These are phyloP conservation scores for Basipetospora chlamydospora DNA, from an alignment of 2,329 filamentous ascomycete genomes.

Conservation along the genomic window DNA sequence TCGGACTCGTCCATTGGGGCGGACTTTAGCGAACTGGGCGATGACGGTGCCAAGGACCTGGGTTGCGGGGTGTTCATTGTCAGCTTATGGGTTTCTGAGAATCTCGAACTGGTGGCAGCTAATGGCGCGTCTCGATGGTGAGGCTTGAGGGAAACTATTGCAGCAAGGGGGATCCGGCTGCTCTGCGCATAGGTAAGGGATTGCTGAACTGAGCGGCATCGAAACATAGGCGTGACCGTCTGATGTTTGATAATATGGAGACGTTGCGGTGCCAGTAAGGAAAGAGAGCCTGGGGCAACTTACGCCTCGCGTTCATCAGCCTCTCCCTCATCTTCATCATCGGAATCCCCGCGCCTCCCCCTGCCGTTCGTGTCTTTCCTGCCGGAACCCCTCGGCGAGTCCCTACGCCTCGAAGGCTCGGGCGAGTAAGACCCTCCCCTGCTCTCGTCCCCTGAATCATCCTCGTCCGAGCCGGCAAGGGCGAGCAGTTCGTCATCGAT, in stretches of 20 bases:
- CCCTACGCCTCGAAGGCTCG: slow-evolving; percentile 22
- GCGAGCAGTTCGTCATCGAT: slow-evolving; percentile 89
- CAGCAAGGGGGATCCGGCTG: too few relatives aligned
- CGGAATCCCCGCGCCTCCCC: slow-evolving; percentile 20
- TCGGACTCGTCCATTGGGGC: slow-evolving; percentile 84
- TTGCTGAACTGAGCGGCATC: too few relatives aligned
- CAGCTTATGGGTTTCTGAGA: too few relatives aligned
- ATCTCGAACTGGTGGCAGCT: neutral
- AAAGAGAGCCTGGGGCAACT: slow-evolving; percentile 1
- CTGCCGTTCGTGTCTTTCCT: slow-evolving; percentile 8
- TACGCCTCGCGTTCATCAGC: slow-evolving; percentile 51
- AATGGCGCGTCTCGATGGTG: neutral
- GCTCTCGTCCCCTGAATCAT: slow-evolving; percentile 34
- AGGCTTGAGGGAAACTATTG: too few relatives aligned
- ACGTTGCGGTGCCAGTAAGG: too few relatives aligned
- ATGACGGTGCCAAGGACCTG: slow-evolving; percentile 56
- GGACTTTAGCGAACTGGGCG: slow-evolving; percentile 62
- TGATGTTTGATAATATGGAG: too few relatives aligned
- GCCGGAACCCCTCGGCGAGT: slow-evolving; percentile 11
- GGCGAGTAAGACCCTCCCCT: slow-evolving; percentile 41
- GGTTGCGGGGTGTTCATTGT: neutral
- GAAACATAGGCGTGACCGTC: too few relatives aligned
- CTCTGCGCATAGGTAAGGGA: too few relatives aligned
- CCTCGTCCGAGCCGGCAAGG: slow-evolving; percentile 61
- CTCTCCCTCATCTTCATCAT: slow-evolving; percentile 55